Percentiles rank a stretch among this genome's conserved stretches.
phyloP scores from a whole-genome alignment of 2,329 filamentous ascomycete species.

The Fusarium nurragi region DNA sequence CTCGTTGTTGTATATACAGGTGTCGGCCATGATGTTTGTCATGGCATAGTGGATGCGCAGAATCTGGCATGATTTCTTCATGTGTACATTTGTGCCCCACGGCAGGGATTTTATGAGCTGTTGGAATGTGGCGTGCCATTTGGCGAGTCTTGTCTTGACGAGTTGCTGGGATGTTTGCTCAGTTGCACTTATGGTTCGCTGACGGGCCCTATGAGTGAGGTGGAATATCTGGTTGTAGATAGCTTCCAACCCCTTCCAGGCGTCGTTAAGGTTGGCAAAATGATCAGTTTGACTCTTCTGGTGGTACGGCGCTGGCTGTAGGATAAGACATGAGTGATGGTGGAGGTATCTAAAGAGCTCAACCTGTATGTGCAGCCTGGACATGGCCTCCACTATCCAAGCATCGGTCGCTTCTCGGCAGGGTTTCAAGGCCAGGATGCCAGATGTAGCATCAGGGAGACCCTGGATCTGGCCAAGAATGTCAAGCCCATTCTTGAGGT shows the following conservation, averaged over 20 bases:
- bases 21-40: slow-evolving; percentile 54
- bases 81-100: slow-evolving; percentile 25
- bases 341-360: slow-evolving; percentile 38
- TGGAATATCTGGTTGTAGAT: slow-evolving; percentile 39
- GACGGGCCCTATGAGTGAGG: slow-evolving; percentile 25
- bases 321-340: slow-evolving; percentile 21
- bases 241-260: slow-evolving; percentile 31
- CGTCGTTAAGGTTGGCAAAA: slow-evolving; percentile 29
- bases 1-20: slow-evolving; percentile 49
- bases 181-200: background rate
- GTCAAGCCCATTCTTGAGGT: slow-evolving; percentile 31
- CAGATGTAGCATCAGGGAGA: slow-evolving; percentile 45
- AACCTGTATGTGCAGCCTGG: slow-evolving; percentile 44
- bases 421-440: slow-evolving; percentile 15
- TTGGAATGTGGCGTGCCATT: slow-evolving; percentile 43
- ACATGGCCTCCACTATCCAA: slow-evolving; percentile 56
- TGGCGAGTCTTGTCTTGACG: slow-evolving; percentile 25
- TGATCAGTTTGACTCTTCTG: background rate
- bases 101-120: slow-evolving; percentile 29
- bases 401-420: slow-evolving; percentile 49
- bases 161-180: slow-evolving; percentile 16
- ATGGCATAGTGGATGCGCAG: slow-evolving; percentile 54
- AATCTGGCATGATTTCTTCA: slow-evolving; percentile 42
- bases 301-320: slow-evolving; percentile 6
- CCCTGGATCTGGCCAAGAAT: slow-evolving; percentile 52